Conservation (phyloP, 306 rosid species). For the Notholithocarpus densiflorus region DNA sequence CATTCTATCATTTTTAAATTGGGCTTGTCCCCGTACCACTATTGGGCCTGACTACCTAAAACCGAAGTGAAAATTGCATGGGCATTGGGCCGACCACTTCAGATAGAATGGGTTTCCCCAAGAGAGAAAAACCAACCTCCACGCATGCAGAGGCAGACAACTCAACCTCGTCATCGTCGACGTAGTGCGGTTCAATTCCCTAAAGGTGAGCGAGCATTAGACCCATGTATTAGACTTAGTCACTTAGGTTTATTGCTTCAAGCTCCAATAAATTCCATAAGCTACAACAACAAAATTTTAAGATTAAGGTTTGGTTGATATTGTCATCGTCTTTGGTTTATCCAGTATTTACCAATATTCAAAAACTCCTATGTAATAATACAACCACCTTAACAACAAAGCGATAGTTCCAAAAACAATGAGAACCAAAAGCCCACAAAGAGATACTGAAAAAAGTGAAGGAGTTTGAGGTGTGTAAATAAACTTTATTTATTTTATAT, state of each 20-base stretch:
- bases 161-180: not conserved
- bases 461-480: constrained; percentile 73
- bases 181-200: not conserved
- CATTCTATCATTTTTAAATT: not conserved
- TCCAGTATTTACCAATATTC: too few species aligned
- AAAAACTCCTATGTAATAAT: too few species aligned
- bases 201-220: not conserved
- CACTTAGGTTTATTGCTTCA: not conserved
- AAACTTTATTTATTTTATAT: constrained; percentile 1
- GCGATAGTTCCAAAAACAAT: constrained; percentile 34
- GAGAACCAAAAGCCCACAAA: constrained; percentile 79
- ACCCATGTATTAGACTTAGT: too few species aligned
- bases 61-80: not conserved
- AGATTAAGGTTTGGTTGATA: too few species aligned
- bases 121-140: not conserved
- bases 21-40: not conserved
- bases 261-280: not conserved
- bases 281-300: too few species aligned
- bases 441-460: constrained; percentile 82
- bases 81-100: not conserved
- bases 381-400: too few species aligned
- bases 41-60: not conserved
- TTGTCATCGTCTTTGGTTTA: too few species aligned
- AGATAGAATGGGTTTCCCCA: too few species aligned
- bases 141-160: not conserved